Conservation (phyloP, 352 stramenopile species). For the Phytophthora quininea region DNA sequence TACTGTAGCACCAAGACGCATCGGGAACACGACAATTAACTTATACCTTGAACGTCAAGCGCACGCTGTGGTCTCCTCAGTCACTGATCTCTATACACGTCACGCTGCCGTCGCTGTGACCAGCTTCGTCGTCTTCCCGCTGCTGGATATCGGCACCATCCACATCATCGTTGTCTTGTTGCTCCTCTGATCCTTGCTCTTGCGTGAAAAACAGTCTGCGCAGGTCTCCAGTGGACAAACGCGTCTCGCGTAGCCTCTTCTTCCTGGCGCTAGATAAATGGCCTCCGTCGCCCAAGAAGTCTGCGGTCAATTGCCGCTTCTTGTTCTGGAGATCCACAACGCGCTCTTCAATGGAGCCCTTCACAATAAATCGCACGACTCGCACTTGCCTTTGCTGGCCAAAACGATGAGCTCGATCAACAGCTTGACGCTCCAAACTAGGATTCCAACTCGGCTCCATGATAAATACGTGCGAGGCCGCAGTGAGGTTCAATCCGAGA, state of each 20-base stretch:
- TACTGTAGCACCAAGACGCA: conserved; percentile 19
- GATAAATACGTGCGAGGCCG: conserved; percentile 92
- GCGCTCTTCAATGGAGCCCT: conserved; percentile 90
- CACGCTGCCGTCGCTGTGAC: conserved; percentile 26
- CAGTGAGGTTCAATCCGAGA: conserved; percentile 92
- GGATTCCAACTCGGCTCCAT: conserved; percentile 94
- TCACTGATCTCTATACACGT: conserved; percentile 45
- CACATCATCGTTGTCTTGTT: conserved; percentile 2
- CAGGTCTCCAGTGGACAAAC: conserved; percentile 52
- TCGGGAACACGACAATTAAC: conserved; percentile 23
- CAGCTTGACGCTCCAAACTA: conserved; percentile 90
- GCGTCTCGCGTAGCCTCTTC: conserved; percentile 35
- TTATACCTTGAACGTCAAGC: conserved; percentile 32
- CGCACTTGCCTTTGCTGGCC: conserved; percentile 75
- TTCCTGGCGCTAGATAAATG: conserved; percentile 17
- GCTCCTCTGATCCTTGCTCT: conserved; percentile 10
- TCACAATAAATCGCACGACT: conserved; percentile 86
- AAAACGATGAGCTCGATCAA: conserved; percentile 90
- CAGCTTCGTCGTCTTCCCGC: conserved; percentile 1
- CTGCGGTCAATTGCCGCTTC: conserved; percentile 83
- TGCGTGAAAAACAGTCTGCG: conserved; percentile 57
- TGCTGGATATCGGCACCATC: neutral
- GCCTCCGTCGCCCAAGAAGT: conserved; percentile 64
- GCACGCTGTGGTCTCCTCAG: neutral
- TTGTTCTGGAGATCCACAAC: conserved; percentile 89